A percentile compares a stretch with the other conserved stretches of the same genome.
phyloP scores from a whole-genome alignment of 2,329 filamentous ascomycete species.

The Claviceps fusiformis region DNA sequence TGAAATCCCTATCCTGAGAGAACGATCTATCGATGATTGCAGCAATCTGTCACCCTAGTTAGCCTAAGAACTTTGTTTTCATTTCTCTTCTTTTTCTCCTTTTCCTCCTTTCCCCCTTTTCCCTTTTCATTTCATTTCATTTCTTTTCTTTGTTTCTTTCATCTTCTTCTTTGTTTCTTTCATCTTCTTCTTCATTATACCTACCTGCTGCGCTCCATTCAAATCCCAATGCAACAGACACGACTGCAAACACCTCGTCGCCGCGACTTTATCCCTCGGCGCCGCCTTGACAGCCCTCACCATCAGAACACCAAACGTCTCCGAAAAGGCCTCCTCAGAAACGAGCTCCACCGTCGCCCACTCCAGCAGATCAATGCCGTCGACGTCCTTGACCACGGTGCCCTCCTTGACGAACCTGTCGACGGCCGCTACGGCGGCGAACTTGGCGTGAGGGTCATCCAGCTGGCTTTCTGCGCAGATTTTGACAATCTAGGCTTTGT shows the following conservation, averaged over 20 bases:
- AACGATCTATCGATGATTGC: slow-evolving; percentile 38
- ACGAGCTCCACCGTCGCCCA: slow-evolving; percentile 32
- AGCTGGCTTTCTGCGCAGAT: slow-evolving; percentile 37
- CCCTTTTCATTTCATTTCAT: no score
- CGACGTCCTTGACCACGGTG: slow-evolving; percentile 32
- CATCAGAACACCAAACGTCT: slow-evolving; percentile 36
- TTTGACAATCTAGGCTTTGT: slow-evolving; percentile 36
- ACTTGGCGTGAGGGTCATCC: slow-evolving; percentile 33
- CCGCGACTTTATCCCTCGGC: slow-evolving; percentile 30
- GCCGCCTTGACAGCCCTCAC: slow-evolving; percentile 37
- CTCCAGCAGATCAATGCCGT: slow-evolving; percentile 40
- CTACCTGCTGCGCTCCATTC: slow-evolving; percentile 41
- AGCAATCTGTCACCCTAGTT: slow-evolving; percentile 29
- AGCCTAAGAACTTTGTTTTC: not conserved
- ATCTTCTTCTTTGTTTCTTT: no score
- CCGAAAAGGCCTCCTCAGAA: slow-evolving; percentile 26
- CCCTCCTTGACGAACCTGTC: slow-evolving; percentile 33
- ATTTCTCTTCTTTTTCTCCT: no score
- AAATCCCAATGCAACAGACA: slow-evolving; percentile 43
- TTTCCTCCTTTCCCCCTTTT: no score
- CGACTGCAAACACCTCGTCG: slow-evolving; percentile 33
- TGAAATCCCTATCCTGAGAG: slow-evolving; percentile 30
- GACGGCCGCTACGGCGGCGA: slow-evolving; percentile 29
- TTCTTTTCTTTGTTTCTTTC: no score
- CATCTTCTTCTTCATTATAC: not conserved